Evolutionary conservation across 768 basidiomycete genomes (phyloP), one percentile per base, ranked within the genome.

Genomic region (Piloderma croceum): DNA sequence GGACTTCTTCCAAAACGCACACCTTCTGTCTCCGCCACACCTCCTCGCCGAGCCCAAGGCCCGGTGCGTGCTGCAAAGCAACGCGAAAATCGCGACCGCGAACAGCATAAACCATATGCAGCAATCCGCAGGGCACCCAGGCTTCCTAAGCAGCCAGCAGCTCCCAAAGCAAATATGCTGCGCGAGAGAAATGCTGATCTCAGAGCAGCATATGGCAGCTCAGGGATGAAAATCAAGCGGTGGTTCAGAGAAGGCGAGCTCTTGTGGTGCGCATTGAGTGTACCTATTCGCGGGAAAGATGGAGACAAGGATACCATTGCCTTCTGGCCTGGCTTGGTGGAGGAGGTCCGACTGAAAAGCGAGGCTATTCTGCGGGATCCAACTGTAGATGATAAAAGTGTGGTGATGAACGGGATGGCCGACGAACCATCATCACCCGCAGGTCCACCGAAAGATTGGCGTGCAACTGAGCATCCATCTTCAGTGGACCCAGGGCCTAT

Each of bases 271-370:
- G 68, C 70, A 7, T 61, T 89, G 23, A 58, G 66, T 27, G 56
- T 64, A 7, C 67, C 79, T 0, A 79, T 87, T 27, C 47, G 55
- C 3, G 69, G 69, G 1, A 54, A 63, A 1, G 52, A 58, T 3
- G 58, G 56, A 2, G 56, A 62, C 13, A 64, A 63, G 13, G 65
- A 71, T 36, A 51, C 50, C n/a, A 83, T 90, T 46, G 53, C 60
- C 19, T 81, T 76, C 51, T 90, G 88, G 88, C 87, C 87, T 2
- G 84, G 74, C 2, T 51, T 88, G 17, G 71, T 90, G 6, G 71
- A 80, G 13, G 75, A 81, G 42, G 56, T 70, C 12, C 70, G 65
- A 41, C 55, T 83, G 38, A 76, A 71, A 52, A 63, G 69, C 3
- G 59, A 65, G 31, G 56, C 74, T 20, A 48, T 68, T 1, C 65